Conservation (phyloP, 306 rosid genomes). For the Begonia loranthoides region DNA sequence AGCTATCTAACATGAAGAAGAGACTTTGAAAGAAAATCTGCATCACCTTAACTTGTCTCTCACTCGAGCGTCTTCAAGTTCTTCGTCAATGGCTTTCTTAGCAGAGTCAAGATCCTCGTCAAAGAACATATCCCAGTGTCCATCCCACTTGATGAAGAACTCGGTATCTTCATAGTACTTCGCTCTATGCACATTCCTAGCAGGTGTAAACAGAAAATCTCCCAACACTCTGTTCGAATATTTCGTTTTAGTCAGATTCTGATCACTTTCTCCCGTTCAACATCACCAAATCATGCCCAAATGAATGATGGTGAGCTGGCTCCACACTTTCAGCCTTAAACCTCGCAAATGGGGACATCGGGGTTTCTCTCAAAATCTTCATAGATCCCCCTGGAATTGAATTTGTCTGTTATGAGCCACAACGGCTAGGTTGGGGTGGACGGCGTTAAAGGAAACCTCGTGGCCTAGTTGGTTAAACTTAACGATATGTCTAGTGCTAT, state of each 20-base stretch:
- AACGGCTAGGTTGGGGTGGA: no score
- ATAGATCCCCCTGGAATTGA: conserved; percentile 66
- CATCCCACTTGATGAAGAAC: neutral
- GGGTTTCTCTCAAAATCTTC: conserved; percentile 70
- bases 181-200: neutral
- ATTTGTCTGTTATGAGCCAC: no score
- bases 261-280: conserved; percentile 61
- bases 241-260: conserved; percentile 67
- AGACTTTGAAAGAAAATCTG: neutral
- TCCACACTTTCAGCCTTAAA: conserved; percentile 78
- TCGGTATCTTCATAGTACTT: neutral
- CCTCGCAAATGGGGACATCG: conserved; percentile 68
- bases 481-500: no score
- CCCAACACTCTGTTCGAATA: conserved; percentile 54
- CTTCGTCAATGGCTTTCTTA: no score
- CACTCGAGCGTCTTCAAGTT: no score
- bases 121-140: neutral
- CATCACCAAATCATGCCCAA: conserved; percentile 84
- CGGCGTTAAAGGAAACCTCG: no score
- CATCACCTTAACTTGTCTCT: no score
- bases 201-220: conserved; percentile 35
- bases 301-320: conserved; percentile 86
- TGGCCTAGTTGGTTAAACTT: no score
- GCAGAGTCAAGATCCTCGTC: neutral
- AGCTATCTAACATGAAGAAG: neutral